These are phyloP conservation scores for Apiospora aurea DNA, from an alignment of 2,329 filamentous ascomycete species.

Conservation along the genomic window DNA sequence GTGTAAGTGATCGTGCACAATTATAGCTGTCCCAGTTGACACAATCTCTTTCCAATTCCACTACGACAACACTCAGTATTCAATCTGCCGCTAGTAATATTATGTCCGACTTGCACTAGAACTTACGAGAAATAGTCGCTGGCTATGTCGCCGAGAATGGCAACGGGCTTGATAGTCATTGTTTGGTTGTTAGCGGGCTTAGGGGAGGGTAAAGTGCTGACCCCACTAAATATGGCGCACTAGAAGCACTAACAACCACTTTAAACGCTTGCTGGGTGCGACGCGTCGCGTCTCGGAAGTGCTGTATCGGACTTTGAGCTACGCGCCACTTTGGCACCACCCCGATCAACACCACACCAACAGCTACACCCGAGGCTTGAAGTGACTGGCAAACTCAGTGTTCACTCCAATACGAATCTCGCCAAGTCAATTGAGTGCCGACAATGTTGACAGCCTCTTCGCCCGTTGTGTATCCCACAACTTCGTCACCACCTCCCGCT, in stretches of 20 bases:
- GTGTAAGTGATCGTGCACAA: no score
- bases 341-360: conserved; percentile 13
- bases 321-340: conserved; percentile 10
- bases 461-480: conserved; percentile 61
- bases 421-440: conserved; percentile 27
- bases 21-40: no score
- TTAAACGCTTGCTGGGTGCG: conserved; percentile 3
- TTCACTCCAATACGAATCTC: background rate
- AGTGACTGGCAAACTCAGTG: background rate
- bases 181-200: background rate
- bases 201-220: background rate
- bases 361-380: background rate
- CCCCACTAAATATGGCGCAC: background rate
- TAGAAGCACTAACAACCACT: background rate
- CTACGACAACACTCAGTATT: no score
- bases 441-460: conserved; percentile 68
- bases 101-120: background rate
- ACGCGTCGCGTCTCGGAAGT: conserved; percentile 9
- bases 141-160: background rate
- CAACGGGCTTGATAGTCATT: background rate
- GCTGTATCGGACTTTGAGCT: background rate
- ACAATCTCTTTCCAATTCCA: no score
- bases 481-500: conserved; percentile 49
- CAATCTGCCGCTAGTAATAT: no score
- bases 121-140: background rate